Evolutionary conservation across 306 rosid species (phyloP).

Genomic region (Cicer pinnatifidum): DNA sequence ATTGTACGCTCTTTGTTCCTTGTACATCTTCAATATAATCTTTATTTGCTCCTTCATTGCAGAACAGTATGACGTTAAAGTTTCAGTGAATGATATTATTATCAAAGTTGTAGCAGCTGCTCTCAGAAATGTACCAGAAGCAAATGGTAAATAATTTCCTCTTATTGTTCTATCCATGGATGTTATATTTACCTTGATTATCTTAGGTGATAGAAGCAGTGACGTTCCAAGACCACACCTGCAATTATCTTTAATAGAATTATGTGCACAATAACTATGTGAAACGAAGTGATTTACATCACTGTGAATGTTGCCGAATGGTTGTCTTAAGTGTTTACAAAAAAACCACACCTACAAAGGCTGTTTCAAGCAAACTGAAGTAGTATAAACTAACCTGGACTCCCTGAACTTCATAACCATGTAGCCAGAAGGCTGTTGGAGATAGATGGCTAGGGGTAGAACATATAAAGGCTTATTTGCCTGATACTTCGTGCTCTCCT

Average conservation of each 20-base stretch:
- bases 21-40: constrained; percentile 36
- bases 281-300: not conserved
- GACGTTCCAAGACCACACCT: not conserved
- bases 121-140: constrained; percentile 84
- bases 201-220: constrained; percentile 5
- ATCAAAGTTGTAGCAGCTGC: constrained; percentile 96
- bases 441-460: not conserved
- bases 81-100: constrained; percentile 95
- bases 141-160: constrained; percentile 71
- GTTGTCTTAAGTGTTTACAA: constrained; percentile 1
- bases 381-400: constrained; percentile 14
- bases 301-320: not conserved
- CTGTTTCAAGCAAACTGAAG: not conserved
- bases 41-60: constrained; percentile 50
- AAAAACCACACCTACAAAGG: not conserved
- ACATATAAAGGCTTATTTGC: not conserved
- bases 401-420: not conserved
- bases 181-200: constrained; percentile 10
- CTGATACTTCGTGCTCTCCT: not conserved
- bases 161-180: constrained; percentile 26
- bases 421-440: not conserved
- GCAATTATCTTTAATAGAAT: not conserved
- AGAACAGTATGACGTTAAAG: constrained; percentile 90
- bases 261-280: constrained; percentile 1
- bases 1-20: constrained; percentile 37